These are phyloP conservation scores for Cryphonectria radicalis DNA, from an alignment of 2,329 filamentous ascomycete species.

Conservation along the genomic window DNA sequence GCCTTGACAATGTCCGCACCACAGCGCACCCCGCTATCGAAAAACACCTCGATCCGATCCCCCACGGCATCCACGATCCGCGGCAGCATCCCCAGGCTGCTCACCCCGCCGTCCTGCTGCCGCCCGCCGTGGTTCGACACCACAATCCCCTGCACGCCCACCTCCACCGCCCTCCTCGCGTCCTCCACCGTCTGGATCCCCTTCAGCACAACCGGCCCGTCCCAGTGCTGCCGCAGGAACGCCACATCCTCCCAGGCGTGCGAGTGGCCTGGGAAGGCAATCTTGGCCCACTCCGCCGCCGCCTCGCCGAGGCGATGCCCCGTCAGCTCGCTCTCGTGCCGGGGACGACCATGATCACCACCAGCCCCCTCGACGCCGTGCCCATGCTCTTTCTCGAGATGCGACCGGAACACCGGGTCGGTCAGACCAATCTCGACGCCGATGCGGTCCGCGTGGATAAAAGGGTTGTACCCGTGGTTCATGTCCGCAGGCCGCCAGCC, in stretches of 20 bases:
- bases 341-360: not conserved
- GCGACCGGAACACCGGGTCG: slow-evolving; percentile 20
- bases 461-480: slow-evolving; percentile 27
- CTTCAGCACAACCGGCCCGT: slow-evolving; percentile 66
- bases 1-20: slow-evolving; percentile 72
- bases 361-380: slow-evolving; percentile 40
- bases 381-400: slow-evolving; percentile 20
- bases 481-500: slow-evolving; percentile 55
- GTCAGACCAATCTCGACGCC: slow-evolving; percentile 28
- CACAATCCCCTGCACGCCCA: slow-evolving; percentile 69
- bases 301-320: slow-evolving; percentile 59
- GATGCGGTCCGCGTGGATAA: slow-evolving; percentile 26
- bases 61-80: slow-evolving; percentile 55
- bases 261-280: slow-evolving; percentile 59
- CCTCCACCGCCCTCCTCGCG: slow-evolving; percentile 61
- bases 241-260: slow-evolving; percentile 67
- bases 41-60: slow-evolving; percentile 61
- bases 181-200: slow-evolving; percentile 72
- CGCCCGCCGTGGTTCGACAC: slow-evolving; percentile 71
- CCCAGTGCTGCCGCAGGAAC: slow-evolving; percentile 65
- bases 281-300: slow-evolving; percentile 59
- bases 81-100: slow-evolving; percentile 25
- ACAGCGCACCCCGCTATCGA: slow-evolving; percentile 68
- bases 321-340: slow-evolving; percentile 48
- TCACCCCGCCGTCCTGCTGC: slow-evolving; percentile 28